phyloP scores from a whole-genome alignment of 129 eudicot genomes.

The Pittosporum tobira region DNA sequence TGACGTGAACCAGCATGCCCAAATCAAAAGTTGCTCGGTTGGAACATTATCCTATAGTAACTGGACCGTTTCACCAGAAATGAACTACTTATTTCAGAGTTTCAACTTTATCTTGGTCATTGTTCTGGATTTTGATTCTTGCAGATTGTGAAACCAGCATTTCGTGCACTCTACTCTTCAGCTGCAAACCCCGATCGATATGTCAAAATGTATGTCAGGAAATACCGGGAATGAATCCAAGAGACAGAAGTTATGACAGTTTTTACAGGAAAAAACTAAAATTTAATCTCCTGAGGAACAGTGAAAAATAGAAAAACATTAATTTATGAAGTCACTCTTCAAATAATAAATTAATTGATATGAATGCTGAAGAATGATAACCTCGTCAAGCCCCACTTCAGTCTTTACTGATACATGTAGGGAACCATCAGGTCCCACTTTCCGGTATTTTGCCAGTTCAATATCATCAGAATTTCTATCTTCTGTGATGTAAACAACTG shows the following conservation, averaged over 20 bases:
- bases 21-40: not conserved
- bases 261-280: not conserved
- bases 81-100: constrained; percentile 1
- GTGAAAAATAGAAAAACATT: not conserved
- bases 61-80: constrained; percentile 13
- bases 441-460: constrained; percentile 67
- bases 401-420: constrained; percentile 63
- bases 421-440: constrained; percentile 78
- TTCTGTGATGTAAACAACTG: constrained; percentile 59
- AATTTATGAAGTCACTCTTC: not conserved
- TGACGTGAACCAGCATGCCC: not conserved
- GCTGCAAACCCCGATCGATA: constrained; percentile 25
- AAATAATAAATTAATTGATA: not conserved
- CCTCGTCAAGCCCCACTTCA: constrained; percentile 66
- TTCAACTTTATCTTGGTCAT: constrained; percentile 19
- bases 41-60: not conserved
- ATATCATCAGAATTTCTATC: constrained; percentile 31
- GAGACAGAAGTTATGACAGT: not conserved
- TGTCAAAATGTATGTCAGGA: not conserved
- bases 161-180: constrained; percentile 66
- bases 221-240: not conserved
- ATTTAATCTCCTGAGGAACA: not conserved
- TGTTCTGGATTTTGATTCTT: constrained; percentile 30
- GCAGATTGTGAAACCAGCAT: constrained; percentile 53
- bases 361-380: constrained; percentile 16